Percentiles rank a stretch among this genome's conserved stretches.
Conservation (phyloP, 2,329 filamentous ascomycete genomes). For the Botrytis aclada region DNA sequence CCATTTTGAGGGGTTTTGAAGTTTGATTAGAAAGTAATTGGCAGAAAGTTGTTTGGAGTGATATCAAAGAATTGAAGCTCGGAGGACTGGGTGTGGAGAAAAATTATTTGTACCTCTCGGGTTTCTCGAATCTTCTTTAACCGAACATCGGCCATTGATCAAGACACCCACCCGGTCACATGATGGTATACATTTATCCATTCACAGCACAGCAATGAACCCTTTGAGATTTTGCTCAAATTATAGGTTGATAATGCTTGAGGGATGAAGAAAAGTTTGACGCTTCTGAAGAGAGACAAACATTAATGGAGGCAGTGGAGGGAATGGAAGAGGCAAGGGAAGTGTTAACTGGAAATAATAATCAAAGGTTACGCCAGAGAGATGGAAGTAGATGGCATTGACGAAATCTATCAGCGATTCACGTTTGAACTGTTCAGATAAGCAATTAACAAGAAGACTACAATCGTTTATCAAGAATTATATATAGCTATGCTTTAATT, state of each 20-base stretch:
- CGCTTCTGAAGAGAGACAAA: neutral
- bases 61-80: conserved; percentile 15
- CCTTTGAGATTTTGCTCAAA: neutral
- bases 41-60: neutral
- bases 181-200: neutral
- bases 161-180: conserved; percentile 18
- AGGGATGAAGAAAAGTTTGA: neutral
- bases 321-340: neutral
- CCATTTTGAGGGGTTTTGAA: neutral
- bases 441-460: neutral
- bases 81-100: conserved; percentile 18
- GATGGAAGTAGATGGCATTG: neutral
- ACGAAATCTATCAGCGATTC: neutral
- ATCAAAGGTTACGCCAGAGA: neutral
- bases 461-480: neutral
- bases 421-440: neutral
- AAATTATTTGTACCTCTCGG: conserved; percentile 18
- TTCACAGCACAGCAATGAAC: neutral
- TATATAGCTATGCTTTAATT: conserved; percentile 10
- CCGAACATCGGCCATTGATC: conserved; percentile 20
- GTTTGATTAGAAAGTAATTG: conserved; percentile 2
- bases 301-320: neutral
- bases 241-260: neutral
- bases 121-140: conserved; percentile 20
- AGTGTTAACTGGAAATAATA: neutral